phyloP scores from a whole-genome alignment of 108 stramenopile species.

The Skeletonema grethae region DNA sequence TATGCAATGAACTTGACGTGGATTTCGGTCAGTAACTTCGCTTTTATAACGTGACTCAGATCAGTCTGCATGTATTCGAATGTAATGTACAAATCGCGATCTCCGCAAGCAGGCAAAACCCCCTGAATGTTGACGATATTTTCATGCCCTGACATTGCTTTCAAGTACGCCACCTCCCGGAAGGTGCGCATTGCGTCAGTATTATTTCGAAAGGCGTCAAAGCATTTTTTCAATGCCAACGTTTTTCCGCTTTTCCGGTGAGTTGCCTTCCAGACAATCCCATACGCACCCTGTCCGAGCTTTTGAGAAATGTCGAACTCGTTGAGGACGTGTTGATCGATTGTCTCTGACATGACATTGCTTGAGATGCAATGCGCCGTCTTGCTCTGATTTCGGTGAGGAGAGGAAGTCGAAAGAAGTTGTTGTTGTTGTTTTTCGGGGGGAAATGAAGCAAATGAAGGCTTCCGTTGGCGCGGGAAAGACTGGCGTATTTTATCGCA shows the following conservation, averaged over 20 bases:
- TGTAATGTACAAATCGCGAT: constrained; percentile 82
- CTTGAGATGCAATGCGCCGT: no score
- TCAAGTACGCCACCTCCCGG: constrained; percentile 86
- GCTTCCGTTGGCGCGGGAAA: no score
- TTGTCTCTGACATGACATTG: constrained; percentile 27
- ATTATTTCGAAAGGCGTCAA: constrained; percentile 77
- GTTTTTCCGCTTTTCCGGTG: constrained; percentile 59
- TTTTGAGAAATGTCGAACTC: constrained; percentile 46
- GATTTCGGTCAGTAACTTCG: constrained; percentile 62
- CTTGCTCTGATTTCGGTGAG: no score
- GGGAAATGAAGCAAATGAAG: no score
- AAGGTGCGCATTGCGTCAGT: constrained; percentile 83
- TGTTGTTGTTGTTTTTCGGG: no score
- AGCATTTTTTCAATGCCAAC: constrained; percentile 90
- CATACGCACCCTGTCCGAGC: constrained; percentile 62
- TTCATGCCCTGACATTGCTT: constrained; percentile 69
- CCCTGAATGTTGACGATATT: constrained; percentile 79
- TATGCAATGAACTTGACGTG: constrained; percentile 87
- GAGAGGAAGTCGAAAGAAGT: no score
- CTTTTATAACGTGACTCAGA: constrained; percentile 85
- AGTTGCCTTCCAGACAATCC: constrained; percentile 85
- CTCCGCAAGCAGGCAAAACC: constrained; percentile 83
- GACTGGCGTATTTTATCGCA: no score
- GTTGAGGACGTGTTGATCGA: constrained; percentile 42
- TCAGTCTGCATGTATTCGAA: constrained; percentile 90